Evolutionary conservation across 805 yeast species (phyloP).

Genomic region (Candida multigemmis): DNA sequence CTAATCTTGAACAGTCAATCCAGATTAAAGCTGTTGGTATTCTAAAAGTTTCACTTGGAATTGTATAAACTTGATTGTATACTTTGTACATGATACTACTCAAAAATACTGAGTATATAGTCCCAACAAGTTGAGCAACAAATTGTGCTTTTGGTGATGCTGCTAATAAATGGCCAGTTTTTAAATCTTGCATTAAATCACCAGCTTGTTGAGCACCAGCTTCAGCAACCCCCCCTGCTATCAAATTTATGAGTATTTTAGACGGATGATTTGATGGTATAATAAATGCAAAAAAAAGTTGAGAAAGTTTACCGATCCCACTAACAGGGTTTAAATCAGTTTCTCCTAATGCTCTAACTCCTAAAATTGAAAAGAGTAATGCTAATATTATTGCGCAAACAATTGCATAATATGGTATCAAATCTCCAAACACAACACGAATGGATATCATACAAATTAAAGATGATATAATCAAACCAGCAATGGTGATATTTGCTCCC

Average conservation of each 20-base stretch:
- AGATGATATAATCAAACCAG: slow-evolving; percentile 62
- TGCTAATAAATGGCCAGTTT: slow-evolving; percentile 85
- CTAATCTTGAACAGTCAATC: slow-evolving; percentile 92
- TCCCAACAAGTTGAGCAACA: slow-evolving; percentile 81
- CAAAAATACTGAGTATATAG: slow-evolving; percentile 71
- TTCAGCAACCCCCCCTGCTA: slow-evolving; percentile 96
- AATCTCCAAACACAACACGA: slow-evolving; percentile 56
- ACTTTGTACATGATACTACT: slow-evolving; percentile 77
- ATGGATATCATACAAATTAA: slow-evolving; percentile 59
- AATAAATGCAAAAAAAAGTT: slow-evolving; percentile 74
- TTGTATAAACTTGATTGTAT: slow-evolving; percentile 73
- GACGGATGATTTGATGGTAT: slow-evolving; percentile 72
- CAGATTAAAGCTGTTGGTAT: slow-evolving; percentile 94
- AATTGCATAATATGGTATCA: slow-evolving; percentile 66
- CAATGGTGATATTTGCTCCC: slow-evolving; percentile 34
- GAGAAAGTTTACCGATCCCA: slow-evolving; percentile 93
- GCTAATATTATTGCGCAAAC: slow-evolving; percentile 67
- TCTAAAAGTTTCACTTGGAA: slow-evolving; percentile 75
- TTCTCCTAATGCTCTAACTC: slow-evolving; percentile 92
- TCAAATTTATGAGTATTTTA: slow-evolving; percentile 71
- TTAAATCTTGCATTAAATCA: slow-evolving; percentile 93
- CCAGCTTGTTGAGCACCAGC: slow-evolving; percentile 99
- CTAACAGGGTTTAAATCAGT: slow-evolving; percentile 95
- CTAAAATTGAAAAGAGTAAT: slow-evolving; percentile 69
- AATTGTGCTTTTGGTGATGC: slow-evolving; percentile 93